Percentiles rank a stretch among this genome's conserved stretches.
Evolutionary conservation across 31 red algal genomes (phyloP).

Genomic region (Asparagopsis taxiformis): DNA sequence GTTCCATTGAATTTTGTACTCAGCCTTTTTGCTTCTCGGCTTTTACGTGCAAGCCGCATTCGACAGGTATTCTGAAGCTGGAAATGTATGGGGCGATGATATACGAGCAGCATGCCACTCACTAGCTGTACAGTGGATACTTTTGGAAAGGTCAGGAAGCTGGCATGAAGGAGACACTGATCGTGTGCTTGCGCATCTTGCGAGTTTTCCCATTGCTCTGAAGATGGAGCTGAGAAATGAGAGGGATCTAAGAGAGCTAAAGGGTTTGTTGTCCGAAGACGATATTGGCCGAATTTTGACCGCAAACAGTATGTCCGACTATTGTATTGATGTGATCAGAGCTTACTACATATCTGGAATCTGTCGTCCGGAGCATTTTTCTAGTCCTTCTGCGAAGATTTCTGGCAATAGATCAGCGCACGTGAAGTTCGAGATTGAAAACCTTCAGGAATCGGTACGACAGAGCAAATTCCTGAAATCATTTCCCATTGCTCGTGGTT

Average conservation of each 20-base stretch:
- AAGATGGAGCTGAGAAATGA: constrained; percentile 22
- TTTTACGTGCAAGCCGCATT: constrained; percentile 46
- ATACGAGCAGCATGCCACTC: constrained; percentile 32
- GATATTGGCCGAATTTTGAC: constrained; percentile 39
- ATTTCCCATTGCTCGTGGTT: constrained; percentile 33
- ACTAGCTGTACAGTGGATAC: constrained; percentile 5
- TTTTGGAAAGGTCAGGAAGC: not conserved
- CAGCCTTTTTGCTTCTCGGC: constrained; percentile 43
- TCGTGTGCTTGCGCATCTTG: constrained; percentile 26
- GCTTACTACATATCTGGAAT: constrained; percentile 11
- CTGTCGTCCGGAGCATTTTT: not conserved
- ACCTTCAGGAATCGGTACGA: constrained; percentile 14
- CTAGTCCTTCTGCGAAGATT: not conserved
- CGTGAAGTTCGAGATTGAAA: constrained; percentile 6
- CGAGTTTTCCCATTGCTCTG: constrained; percentile 26
- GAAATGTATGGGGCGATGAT: constrained; percentile 29
- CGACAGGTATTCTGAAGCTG: constrained; percentile 23
- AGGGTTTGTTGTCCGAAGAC: constrained; percentile 21
- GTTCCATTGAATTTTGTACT: too few species aligned
- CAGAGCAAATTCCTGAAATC: constrained; percentile 14
- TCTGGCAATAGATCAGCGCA: not conserved
- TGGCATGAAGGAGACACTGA: constrained; percentile 16
- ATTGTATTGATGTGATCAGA: constrained; percentile 30
- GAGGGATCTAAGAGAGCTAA: constrained; percentile 28
- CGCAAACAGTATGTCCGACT: constrained; percentile 22